Percentiles rank a stretch among this genome's conserved stretches.
Evolutionary conservation across 257 asterid species (phyloP).

Genomic region (Ligustrum vulgare): DNA sequence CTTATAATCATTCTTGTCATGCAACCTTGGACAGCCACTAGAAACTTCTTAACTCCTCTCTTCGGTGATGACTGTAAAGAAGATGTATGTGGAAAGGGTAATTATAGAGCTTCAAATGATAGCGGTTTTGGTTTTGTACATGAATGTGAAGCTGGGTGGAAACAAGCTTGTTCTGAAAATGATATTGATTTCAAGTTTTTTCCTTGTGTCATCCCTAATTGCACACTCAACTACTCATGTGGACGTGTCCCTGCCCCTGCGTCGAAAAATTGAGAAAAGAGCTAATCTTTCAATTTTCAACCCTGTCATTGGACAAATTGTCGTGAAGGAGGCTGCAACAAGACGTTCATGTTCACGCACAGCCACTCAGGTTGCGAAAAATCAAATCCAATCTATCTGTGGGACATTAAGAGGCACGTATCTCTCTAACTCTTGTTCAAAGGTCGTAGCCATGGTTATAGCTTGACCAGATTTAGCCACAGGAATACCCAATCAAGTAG

Average conservation of each 20-base stretch:
- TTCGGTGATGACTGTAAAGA: slow-evolving; percentile 48
- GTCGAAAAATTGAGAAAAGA: slow-evolving; percentile 24
- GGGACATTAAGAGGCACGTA: too few relatives aligned
- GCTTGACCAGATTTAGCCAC: too few relatives aligned
- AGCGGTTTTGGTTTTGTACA: slow-evolving; percentile 50
- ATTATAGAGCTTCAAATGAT: slow-evolving; percentile 42
- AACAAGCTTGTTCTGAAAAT: slow-evolving; percentile 42
- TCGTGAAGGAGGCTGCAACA: slow-evolving; percentile 73
- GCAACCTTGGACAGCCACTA: slow-evolving; percentile 30
- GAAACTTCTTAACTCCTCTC: slow-evolving; percentile 43
- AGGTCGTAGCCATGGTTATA: too few relatives aligned
- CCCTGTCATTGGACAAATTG: slow-evolving; percentile 57
- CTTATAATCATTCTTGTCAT: slow-evolving; percentile 35
- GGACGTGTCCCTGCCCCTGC: slow-evolving; percentile 35
- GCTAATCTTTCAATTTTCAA: slow-evolving; percentile 43
- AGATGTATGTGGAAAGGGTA: slow-evolving; percentile 62
- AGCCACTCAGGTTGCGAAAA: too few relatives aligned
- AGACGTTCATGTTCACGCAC: slow-evolving; percentile 40
- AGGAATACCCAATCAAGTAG: too few relatives aligned
- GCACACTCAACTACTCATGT: slow-evolving; percentile 52
- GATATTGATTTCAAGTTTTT: slow-evolving; percentile 39
- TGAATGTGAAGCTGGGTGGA: slow-evolving; percentile 73
- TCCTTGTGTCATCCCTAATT: slow-evolving; percentile 77
- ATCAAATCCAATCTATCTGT: too few relatives aligned
- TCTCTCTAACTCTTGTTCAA: too few relatives aligned